Evolutionary conservation across 148 eudicot species (phyloP), one percentile per base, ranked within the genome.

Genomic region (Persicaria maculosa): DNA sequence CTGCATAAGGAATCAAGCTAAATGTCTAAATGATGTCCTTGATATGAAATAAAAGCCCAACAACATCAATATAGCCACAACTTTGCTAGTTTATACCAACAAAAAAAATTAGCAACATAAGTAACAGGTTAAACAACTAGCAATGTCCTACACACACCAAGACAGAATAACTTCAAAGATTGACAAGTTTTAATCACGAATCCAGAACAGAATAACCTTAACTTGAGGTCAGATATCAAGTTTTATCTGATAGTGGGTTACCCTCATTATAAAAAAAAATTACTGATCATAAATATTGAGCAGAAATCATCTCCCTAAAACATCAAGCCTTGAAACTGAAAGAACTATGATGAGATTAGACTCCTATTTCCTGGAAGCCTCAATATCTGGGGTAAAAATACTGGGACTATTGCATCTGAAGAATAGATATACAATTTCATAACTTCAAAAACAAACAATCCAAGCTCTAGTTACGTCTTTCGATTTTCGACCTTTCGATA

Each of bases 1-100:
- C 98, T 93, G 90, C 83, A 88, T 44, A 47, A 53, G 72, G 50
- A 68, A 65, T 65, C 46, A 43, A 65, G 70, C 47, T 36, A 4
- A 40, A 65, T 14, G 31, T 19, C 47, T 36, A 4, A 40, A 65
- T 14, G 31, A 40, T 65, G 43, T 4, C 4, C 47, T 12, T 46
- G 5, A 40, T 65, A 65, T 36, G 70, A 36, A 65, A 36, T 22
- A 3, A 59, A 14, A 3, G 25, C 40, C 25, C 40, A 59, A 59
- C 12, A 19, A 5, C 17, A 36, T 40, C 70, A 40, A 6, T 12
- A 62, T 62, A 62, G 44, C 44, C 68, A 4, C 46, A 14, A 40
- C 17, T 64, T 36, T 64, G 10, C 69, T 36, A 36, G 2, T 36
- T 40, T 46, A 65, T 5, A 65, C 70, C 70, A 40, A 12, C 11